These are phyloP conservation scores for Phaeosphaeria sp. DNA, from an alignment of 2,329 filamentous ascomycete species.

Conservation along the genomic window DNA sequence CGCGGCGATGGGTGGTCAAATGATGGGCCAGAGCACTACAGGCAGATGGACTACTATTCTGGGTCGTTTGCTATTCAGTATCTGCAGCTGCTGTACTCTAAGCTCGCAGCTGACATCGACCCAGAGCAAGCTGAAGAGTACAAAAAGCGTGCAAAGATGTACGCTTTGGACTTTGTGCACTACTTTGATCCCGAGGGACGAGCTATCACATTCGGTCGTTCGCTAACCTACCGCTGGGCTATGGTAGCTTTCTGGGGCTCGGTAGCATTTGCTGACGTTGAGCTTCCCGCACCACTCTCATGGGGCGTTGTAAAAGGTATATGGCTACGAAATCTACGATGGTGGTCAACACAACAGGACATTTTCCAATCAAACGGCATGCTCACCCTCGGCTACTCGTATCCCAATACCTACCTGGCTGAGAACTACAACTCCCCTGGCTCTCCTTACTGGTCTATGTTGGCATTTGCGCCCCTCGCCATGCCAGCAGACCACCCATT, in stretches of 20 bases:
- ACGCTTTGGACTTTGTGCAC: constrained; percentile 74
- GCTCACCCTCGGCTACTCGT: constrained; percentile 77
- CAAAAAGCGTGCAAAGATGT: constrained; percentile 69
- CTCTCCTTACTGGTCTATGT: constrained; percentile 77
- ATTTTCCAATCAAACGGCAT: constrained; percentile 80
- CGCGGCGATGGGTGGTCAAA: constrained; percentile 84
- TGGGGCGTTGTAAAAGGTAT: constrained; percentile 84
- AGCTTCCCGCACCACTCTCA: constrained; percentile 73
- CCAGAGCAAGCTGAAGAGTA: constrained; percentile 72
- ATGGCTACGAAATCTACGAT: constrained; percentile 74
- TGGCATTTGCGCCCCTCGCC: constrained; percentile 77
- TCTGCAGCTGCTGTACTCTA: constrained; percentile 77
- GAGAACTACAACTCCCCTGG: constrained; percentile 86
- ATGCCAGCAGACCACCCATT: constrained; percentile 75
- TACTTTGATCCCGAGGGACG: constrained; percentile 77
- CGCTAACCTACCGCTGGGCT: constrained; percentile 81
- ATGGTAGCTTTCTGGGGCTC: constrained; percentile 87
- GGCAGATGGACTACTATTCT: constrained; percentile 87
- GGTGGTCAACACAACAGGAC: constrained; percentile 78
- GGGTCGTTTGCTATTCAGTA: constrained; percentile 84
- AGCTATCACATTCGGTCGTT: constrained; percentile 78
- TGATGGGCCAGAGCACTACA: constrained; percentile 78
- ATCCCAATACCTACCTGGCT: constrained; percentile 81
- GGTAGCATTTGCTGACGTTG: constrained; percentile 76
- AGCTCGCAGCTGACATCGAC: constrained; percentile 71